A percentile compares a stretch with the other conserved stretches of the same genome.
phyloP scores from a whole-genome alignment of 768 basidiomycete genomes.

The Coprinopsis cinerea region DNA sequence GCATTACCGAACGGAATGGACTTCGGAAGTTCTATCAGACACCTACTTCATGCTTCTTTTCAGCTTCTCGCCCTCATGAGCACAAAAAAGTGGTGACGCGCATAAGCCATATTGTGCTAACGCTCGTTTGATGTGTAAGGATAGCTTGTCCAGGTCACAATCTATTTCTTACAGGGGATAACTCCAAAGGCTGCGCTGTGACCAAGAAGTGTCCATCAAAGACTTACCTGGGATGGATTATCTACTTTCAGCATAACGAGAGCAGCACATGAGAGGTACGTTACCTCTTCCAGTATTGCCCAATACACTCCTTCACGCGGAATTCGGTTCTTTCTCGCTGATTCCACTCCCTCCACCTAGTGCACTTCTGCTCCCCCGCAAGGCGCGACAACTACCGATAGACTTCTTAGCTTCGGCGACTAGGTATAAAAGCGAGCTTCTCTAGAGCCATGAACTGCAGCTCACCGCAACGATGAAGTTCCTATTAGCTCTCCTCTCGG shows the following conservation, averaged over 20 bases:
- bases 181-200: not conserved
- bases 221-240: slow-evolving; percentile 1
- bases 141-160: not conserved
- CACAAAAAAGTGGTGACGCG: too few species aligned
- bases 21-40: not conserved
- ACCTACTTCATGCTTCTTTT: not conserved
- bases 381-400: not conserved
- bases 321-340: slow-evolving; percentile 2
- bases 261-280: slow-evolving; percentile 2
- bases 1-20: not conserved
- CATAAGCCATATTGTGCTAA: too few species aligned
- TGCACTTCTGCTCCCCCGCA: not conserved
- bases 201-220: not conserved
- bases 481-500: not conserved
- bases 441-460: not conserved
- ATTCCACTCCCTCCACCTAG: not conserved
- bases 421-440: not conserved
- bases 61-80: not conserved
- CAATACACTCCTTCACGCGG: not conserved
- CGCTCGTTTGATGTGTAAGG: too few species aligned
- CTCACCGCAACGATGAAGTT: slow-evolving; percentile 1
- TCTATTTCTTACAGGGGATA: not conserved
- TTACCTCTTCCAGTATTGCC: not conserved
- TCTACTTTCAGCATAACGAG: not conserved
- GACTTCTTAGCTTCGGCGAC: not conserved